Conservation (phyloP, 2,329 filamentous ascomycete genomes). For the Colletotrichum zoysiae region DNA sequence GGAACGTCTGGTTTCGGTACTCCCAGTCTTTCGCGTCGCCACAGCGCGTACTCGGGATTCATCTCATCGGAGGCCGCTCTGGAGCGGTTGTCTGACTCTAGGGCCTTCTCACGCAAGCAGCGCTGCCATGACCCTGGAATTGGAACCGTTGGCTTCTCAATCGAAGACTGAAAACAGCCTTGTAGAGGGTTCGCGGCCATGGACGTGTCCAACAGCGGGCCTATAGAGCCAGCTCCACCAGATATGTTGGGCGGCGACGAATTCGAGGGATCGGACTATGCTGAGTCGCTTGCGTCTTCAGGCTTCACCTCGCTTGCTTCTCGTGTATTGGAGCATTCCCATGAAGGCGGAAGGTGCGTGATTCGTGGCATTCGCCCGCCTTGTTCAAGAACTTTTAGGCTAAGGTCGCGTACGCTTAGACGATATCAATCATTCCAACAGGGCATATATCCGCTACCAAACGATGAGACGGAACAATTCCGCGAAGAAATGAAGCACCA, state of each 20-base stretch:
- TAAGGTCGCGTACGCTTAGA: conserved; percentile 47
- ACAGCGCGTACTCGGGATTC: neutral
- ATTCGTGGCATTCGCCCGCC: neutral
- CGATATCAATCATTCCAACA: conserved; percentile 63
- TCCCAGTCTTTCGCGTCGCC: neutral
- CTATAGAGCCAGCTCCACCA: conserved; percentile 38
- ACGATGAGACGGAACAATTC: conserved; percentile 64
- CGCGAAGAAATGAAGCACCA: conserved; percentile 63
- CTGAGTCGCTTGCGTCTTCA: conserved; percentile 52
- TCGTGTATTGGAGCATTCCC: conserved; percentile 39
- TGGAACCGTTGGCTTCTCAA: neutral
- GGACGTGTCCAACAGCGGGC: conserved; percentile 33
- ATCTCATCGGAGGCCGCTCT: neutral
- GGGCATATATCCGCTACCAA: conserved; percentile 64
- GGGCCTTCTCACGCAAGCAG: neutral
- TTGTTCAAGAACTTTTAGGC: neutral
- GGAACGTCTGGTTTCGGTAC: neutral
- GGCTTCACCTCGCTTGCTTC: conserved; percentile 56
- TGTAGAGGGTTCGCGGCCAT: conserved; percentile 6
- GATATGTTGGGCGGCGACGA: conserved; percentile 33
- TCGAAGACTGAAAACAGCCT: neutral
- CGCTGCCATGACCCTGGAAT: conserved; percentile 8
- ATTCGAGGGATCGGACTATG: conserved; percentile 55
- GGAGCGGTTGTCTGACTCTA: neutral
- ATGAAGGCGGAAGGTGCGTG: conserved; percentile 42